phyloP scores from a whole-genome alignment of 202 grass and related monocot genomes.

The Thinopyrum obtusiflorum region DNA sequence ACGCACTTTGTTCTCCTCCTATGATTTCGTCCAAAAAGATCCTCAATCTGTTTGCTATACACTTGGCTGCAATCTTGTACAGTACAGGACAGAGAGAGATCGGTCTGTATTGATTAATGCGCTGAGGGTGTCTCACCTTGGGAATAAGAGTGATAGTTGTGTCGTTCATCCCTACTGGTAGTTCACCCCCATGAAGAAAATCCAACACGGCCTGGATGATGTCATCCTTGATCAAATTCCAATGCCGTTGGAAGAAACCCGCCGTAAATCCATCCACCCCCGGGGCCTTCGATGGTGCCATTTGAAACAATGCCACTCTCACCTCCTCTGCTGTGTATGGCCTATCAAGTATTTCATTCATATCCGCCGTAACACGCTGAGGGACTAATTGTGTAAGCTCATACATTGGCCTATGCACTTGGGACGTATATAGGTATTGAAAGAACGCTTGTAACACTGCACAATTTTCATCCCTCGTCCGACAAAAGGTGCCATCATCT shows the following conservation, averaged over 20 bases:
- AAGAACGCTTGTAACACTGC: not conserved
- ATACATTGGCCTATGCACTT: not conserved
- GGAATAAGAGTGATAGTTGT: not conserved
- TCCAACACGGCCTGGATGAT: not conserved
- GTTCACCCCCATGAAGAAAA: not conserved
- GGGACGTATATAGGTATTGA: not conserved
- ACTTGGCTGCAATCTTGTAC: not conserved
- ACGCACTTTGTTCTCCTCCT: not conserved
- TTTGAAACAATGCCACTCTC: not conserved
- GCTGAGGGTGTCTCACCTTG: not conserved
- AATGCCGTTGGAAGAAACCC: not conserved
- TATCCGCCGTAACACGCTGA: not conserved
- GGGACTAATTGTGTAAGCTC: not conserved
- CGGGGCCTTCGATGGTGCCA: no score
- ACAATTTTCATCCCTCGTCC: no score
- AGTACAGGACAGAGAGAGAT: not conserved
- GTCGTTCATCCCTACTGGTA: not conserved
- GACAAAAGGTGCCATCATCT: not conserved
- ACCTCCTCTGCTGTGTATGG: not conserved
- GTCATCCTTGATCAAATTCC: not conserved
- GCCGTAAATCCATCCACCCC: no score
- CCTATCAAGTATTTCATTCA: not conserved
- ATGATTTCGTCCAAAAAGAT: not conserved
- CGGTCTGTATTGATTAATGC: not conserved
- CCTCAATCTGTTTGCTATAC: not conserved